phyloP scores from a whole-genome alignment of 768 basidiomycete genomes.

The Floccularia luteovirens region DNA sequence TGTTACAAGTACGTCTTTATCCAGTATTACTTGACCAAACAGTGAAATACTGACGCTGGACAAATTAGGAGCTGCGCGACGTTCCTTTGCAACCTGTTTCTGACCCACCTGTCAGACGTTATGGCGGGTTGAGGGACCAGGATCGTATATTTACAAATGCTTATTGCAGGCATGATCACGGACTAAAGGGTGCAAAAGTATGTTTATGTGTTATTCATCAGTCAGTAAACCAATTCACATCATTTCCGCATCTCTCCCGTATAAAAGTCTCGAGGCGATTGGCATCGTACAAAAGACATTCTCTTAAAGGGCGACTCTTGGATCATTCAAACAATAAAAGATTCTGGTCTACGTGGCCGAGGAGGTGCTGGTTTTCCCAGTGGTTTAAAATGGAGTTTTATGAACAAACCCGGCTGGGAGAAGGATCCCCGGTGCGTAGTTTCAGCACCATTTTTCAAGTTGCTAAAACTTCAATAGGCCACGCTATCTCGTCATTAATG shows the following conservation, averaged over 20 bases:
- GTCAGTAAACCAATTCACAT: background rate
- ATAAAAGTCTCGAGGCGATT: constrained; percentile 85
- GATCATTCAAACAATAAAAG: constrained; percentile 96
- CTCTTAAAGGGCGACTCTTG: constrained; percentile 91
- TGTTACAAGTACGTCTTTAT: background rate
- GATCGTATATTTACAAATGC: constrained; percentile 92
- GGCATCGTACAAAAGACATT: constrained; percentile 98
- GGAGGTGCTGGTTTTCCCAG: constrained; percentile 97
- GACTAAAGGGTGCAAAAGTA: constrained; percentile 88
- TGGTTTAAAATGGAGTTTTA: constrained; percentile 96
- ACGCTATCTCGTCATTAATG: constrained; percentile 95
- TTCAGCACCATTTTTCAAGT: constrained; percentile 3
- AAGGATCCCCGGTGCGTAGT: constrained; percentile 69
- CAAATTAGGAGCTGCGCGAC: constrained; percentile 26
- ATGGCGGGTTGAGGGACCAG: constrained; percentile 93
- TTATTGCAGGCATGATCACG: constrained; percentile 83
- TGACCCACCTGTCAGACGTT: constrained; percentile 82
- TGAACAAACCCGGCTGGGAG: constrained; percentile 99
- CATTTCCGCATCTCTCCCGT: constrained; percentile 1
- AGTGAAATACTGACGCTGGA: constrained; percentile 15
- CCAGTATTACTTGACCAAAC: background rate
- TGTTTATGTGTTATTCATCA: too few species aligned
- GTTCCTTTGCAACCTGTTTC: constrained; percentile 67
- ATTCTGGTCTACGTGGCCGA: constrained; percentile 90
- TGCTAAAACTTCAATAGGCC: constrained; percentile 43